Evolutionary conservation across 805 yeast genomes (phyloP), one percentile per base, ranked within the genome.

Genomic region (Millerago galiae): DNA sequence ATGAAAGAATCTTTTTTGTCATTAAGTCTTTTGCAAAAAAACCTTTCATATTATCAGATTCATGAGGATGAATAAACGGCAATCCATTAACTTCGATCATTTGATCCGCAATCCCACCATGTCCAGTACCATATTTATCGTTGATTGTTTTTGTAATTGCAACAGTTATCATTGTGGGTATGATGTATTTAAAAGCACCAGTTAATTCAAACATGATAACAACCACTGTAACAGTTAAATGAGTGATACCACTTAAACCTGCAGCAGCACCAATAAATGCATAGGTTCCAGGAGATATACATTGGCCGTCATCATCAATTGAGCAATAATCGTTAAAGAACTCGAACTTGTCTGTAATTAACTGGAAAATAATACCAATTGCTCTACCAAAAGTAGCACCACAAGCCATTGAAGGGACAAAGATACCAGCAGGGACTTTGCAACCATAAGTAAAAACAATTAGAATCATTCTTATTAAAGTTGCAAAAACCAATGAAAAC

Each of bases 231-330:
- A 93, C 81, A 0, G 96, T 87, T 46, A 93, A 67, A 56, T 91
- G 90, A 21, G 97, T 93, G 29, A 93, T 91, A 3, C 99, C 99
- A 60, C 95, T 80, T 35, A 93, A 70, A 0, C 96, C 84, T 3
- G 97, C 95, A 0, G 91, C 98, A 0, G 99, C 97, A 4, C 99
- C 99, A 25, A 93, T 67, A 50, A 91, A 84, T 0, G 99, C 96
- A 61, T 91, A 93, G 0, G 96, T 84, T 0, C 98, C 99, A 0
- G 97, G 93, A 10, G 89, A 86, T 28, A 93, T 79, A 53, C 95
- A 87, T 2, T 57, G 60, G 24, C 24, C 24, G 0, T 62, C 49
- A 21, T 68, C 69, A 32, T 69, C 72, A 2, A 60, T 55, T 28
- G 68, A 59, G 34, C 78, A 74, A 2, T 61, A 56, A 5, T 37